Conservation (phyloP, 352 stramenopile species). For the Globisporangium okanoganense region DNA sequence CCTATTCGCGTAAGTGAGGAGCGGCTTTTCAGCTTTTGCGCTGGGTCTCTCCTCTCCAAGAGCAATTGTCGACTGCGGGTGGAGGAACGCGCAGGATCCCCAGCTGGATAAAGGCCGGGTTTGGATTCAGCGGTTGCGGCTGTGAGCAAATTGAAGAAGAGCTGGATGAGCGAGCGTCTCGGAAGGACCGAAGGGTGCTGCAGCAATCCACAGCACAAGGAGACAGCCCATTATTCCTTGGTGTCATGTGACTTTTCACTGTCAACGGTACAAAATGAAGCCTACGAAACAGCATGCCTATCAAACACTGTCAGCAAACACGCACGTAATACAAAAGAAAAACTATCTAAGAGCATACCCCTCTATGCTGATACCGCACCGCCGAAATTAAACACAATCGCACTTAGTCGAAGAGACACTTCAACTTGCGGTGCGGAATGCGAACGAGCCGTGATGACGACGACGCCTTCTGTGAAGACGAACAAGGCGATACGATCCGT, state of each 20-base stretch:
- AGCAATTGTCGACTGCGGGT: background rate
- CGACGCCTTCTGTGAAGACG: background rate
- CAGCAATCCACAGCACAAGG: too few relatives aligned
- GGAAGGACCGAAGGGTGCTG: too few relatives aligned
- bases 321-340: background rate
- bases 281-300: background rate
- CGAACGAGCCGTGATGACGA: background rate
- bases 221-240: background rate
- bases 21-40: background rate
- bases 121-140: background rate
- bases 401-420: conserved; percentile 2
- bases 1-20: background rate
- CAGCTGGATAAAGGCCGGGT: background rate
- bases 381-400: background rate
- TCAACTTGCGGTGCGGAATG: conserved; percentile 3
- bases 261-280: background rate
- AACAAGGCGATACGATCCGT: background rate
- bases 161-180: too few relatives aligned
- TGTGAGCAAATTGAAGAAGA: too few relatives aligned
- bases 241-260: conserved; percentile 8
- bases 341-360: background rate
- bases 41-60: background rate
- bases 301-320: too few relatives aligned
- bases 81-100: conserved; percentile 4
- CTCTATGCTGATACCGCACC: background rate